Base-by-base conservation (phyloP, 441 rosid species). In the Kokia cookei region DNA sequence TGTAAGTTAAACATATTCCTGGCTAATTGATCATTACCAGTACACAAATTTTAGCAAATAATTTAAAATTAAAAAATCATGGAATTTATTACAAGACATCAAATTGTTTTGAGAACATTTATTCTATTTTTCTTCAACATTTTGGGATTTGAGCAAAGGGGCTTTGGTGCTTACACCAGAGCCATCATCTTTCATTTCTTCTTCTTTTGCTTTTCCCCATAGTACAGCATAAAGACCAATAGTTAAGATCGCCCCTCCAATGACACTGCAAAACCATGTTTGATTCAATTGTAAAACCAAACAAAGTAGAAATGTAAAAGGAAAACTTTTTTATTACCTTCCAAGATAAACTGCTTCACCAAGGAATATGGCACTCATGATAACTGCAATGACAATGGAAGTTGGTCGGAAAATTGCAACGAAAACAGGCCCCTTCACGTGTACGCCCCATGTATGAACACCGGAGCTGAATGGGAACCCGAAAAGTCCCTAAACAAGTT, bases 321-420 rank as follows among this genome's bases (percentile, higher is more conserved):
- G 17, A 32, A 3, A 61, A 29, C 7, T 32, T 32, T 24, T 62
- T 8, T 13, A 26, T 3, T 81, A 92, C 97, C 95, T 90, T 79
- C 94, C 96, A 32, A 93, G 89, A 77, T 87, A 54, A 24, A 93
- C 88, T 37, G 82, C 61, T 71, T 89, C 92, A 0, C 84, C 82
- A 6, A 91, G 90, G 78, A 89, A 83, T 71, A 86, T 70, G 65
- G 85, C 81, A 0, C 93, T 89, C 89, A 83, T 82, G 37, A 78
- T 81, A 59, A 78, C 89, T 0, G 91, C 90, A 58, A 91, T 86
- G 7, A 84, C 88, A 24, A 89, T 88, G 0, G 92, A 85, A 60
- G 88, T 76, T 45, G 94, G 92, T 76, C 79, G 83, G 77, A 91
- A 89, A 82, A 80, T 80, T 32, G 89, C 86, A 13, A 88, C 86